These are phyloP conservation scores for Oryza meyeriana DNA, from an alignment of 176 grass and related monocot genomes.

Conservation along the genomic window DNA sequence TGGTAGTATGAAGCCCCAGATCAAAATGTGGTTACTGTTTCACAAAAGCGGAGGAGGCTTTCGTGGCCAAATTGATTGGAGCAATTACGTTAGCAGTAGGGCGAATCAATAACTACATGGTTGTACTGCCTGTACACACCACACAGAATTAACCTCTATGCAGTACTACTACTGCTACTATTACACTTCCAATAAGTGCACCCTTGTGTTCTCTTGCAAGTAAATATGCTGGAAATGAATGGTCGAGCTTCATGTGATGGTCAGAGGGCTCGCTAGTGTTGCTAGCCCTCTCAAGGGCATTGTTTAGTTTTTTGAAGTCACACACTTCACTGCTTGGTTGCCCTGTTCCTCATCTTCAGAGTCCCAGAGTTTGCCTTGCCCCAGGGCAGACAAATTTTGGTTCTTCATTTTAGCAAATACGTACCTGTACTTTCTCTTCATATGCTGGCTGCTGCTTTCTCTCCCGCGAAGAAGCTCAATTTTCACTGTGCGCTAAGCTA, in stretches of 20 bases:
- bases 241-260: constrained; percentile 31
- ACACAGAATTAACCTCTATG: constrained; percentile 1
- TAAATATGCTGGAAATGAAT: constrained; percentile 33
- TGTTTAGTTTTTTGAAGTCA: neutral
- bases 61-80: neutral
- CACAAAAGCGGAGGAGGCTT: neutral
- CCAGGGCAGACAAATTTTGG: too few species aligned
- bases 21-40: neutral
- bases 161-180: neutral
- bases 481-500: too few species aligned
- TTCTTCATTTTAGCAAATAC: too few species aligned
- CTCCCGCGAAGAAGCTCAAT: too few species aligned
- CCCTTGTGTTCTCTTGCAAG: constrained; percentile 24
- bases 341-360: neutral
- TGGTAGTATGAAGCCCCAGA: neutral
- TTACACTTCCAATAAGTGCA: neutral
- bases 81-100: neutral
- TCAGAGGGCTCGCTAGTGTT: neutral
- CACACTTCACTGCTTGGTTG: neutral
- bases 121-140: constrained; percentile 1
- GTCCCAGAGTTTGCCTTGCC: too few species aligned
- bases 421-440: too few species aligned
- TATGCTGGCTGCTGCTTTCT: too few species aligned
- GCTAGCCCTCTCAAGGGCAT: neutral
- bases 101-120: neutral